These are phyloP conservation scores for Panaeolus papilionaceus DNA, from an alignment of 768 basidiomycete genomes.

Conservation along the genomic window DNA sequence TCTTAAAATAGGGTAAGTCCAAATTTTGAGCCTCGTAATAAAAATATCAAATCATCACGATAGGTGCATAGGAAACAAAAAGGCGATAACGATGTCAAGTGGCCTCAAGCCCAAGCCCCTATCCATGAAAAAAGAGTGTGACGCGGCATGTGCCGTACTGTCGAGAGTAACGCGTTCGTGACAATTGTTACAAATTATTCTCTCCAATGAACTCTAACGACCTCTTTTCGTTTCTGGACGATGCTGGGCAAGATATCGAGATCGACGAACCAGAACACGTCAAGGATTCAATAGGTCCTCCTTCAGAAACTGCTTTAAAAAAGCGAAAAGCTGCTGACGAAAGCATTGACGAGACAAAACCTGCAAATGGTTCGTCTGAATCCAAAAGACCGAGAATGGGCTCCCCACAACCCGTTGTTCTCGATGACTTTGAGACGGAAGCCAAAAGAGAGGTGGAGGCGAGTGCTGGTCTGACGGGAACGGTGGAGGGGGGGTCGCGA, in stretches of 20 bases:
- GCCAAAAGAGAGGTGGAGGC: constrained; percentile 92
- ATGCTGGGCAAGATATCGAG: constrained; percentile 42
- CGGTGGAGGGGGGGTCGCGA: constrained; percentile 63
- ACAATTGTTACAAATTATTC: constrained; percentile 27
- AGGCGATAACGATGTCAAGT: too few species aligned
- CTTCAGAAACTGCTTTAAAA: constrained; percentile 22
- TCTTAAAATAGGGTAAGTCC: too few species aligned
- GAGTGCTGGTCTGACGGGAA: constrained; percentile 84
- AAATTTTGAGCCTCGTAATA: too few species aligned
- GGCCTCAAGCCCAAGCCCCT: too few species aligned
- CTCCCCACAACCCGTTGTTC: constrained; percentile 74
- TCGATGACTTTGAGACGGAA: constrained; percentile 95
- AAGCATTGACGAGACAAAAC: constrained; percentile 35
- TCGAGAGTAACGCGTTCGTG: constrained; percentile 28
- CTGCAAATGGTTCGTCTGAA: constrained; percentile 33
- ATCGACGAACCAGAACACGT: constrained; percentile 39
- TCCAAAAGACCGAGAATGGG: constrained; percentile 66
- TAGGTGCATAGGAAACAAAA: too few species aligned
- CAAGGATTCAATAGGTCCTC: constrained; percentile 29
- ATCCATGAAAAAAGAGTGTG: background rate
- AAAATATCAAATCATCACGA: too few species aligned
- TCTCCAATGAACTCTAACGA: constrained; percentile 54
- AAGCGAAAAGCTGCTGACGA: constrained; percentile 37
- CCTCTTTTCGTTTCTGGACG: constrained; percentile 75
- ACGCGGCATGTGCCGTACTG: background rate